Conservation (phyloP, 768 basidiomycete species). For the Tephrocybe sp. region DNA sequence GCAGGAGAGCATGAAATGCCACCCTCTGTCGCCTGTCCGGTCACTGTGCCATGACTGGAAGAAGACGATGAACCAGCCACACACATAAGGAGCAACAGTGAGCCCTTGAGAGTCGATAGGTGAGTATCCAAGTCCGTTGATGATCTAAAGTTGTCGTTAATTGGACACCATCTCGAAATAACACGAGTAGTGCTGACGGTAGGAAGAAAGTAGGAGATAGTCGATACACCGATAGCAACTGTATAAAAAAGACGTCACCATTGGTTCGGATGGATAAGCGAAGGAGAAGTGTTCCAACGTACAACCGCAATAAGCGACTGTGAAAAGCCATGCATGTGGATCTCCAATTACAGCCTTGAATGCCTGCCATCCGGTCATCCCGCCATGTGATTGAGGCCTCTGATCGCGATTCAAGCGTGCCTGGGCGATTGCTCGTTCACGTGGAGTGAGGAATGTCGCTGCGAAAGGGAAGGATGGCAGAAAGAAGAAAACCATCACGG, state of each 20-base stretch:
- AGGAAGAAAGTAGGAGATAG: constrained; percentile 54
- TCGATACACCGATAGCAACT: constrained; percentile 58
- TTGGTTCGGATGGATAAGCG: not conserved
- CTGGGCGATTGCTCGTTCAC: constrained; percentile 54
- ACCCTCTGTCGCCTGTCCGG: constrained; percentile 43
- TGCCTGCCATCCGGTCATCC: constrained; percentile 54
- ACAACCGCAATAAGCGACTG: constrained; percentile 52
- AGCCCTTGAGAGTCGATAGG: constrained; percentile 56
- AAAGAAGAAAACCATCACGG: constrained; percentile 41
- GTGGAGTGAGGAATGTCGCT: constrained; percentile 47
- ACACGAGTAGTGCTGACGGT: constrained; percentile 30
- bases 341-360: constrained; percentile 50
- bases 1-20: constrained; percentile 48
- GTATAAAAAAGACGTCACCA: not conserved
- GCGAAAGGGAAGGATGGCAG: constrained; percentile 56
- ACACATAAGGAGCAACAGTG: constrained; percentile 56
- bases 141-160: constrained; percentile 32
- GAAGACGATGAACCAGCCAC: constrained; percentile 55
- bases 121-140: constrained; percentile 53
- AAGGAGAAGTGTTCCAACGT: constrained; percentile 15
- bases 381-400: constrained; percentile 55
- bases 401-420: constrained; percentile 57
- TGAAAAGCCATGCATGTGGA: constrained; percentile 49
- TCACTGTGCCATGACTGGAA: constrained; percentile 56
- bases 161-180: not conserved